Percentiles rank a stretch among this genome's conserved stretches.
phyloP scores from a whole-genome alignment of 495 filamentous ascomycete genomes.

The Penicillium riverlandense region DNA sequence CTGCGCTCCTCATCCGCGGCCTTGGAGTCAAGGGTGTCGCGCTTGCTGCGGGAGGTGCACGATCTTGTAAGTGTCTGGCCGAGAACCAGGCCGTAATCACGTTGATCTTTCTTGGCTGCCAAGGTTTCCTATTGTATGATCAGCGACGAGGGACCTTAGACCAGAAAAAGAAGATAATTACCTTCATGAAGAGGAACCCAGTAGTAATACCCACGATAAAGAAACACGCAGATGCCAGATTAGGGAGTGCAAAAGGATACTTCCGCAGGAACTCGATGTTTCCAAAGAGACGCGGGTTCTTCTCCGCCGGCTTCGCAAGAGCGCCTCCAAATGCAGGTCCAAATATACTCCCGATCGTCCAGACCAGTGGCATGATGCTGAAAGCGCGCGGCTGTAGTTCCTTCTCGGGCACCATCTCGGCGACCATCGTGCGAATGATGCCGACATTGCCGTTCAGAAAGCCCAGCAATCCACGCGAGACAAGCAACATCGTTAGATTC shows the following conservation, averaged over 20 bases:
- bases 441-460: conserved; percentile 72
- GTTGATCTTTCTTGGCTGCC: conserved; percentile 50
- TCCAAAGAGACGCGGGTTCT: conserved; percentile 63
- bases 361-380: conserved; percentile 76
- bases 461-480: conserved; percentile 60
- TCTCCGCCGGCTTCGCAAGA: conserved; percentile 66
- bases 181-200: conserved; percentile 63
- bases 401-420: conserved; percentile 74
- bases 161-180: conserved; percentile 8
- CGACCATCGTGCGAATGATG: conserved; percentile 74
- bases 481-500: conserved; percentile 63
- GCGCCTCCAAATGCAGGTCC: conserved; percentile 83
- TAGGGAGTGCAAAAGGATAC: conserved; percentile 79
- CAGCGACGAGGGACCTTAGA: no score
- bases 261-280: conserved; percentile 56
- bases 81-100: conserved; percentile 63
- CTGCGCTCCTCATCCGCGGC: conserved; percentile 33
- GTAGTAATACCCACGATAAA: conserved; percentile 67
- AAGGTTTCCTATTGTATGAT: conserved; percentile 56
- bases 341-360: conserved; percentile 79
- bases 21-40: conserved; percentile 2
- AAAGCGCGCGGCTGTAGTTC: conserved; percentile 78
- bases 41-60: conserved; percentile 16
- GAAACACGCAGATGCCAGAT: conserved; percentile 62
- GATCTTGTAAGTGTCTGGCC: conserved; percentile 42